A percentile compares a stretch with the other conserved stretches of the same genome.
These are phyloP conservation scores for Dioscorea zingiberensis DNA, from an alignment of 106 monocot genomes.

Conservation along the genomic window DNA sequence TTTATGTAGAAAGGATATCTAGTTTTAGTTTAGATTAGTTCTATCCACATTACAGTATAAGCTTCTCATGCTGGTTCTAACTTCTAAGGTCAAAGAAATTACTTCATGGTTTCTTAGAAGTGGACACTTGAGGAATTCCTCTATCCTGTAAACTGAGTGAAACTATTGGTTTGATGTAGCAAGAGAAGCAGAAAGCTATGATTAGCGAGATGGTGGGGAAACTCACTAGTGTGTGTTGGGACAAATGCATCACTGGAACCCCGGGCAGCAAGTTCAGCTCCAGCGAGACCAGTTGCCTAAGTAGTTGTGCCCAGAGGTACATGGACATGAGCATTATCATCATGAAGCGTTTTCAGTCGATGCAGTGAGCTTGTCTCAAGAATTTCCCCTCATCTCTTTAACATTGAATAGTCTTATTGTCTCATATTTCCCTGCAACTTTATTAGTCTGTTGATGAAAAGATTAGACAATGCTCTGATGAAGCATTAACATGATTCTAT, in stretches of 20 bases:
- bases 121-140: too few species aligned
- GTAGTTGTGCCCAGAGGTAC: conserved; percentile 13
- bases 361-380: conserved; percentile 2
- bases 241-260: conserved; percentile 15
- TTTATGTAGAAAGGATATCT: too few species aligned
- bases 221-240: conserved; percentile 13
- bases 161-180: conserved; percentile 2
- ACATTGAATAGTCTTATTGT: too few species aligned
- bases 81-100: neutral
- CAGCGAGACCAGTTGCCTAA: conserved; percentile 9
- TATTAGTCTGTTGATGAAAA: too few species aligned
- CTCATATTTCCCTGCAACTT: too few species aligned
- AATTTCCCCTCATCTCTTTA: too few species aligned
- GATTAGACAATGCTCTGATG: too few species aligned
- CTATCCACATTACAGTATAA: neutral
- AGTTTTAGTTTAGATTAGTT: neutral
- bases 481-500: too few species aligned
- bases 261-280: conserved; percentile 16
- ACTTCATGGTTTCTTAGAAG: too few species aligned
- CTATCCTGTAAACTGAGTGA: neutral
- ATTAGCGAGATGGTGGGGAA: conserved; percentile 15
- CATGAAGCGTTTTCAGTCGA: conserved; percentile 20
- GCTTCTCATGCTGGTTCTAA: neutral
- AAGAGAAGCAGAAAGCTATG: conserved; percentile 21
- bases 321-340: conserved; percentile 19